Evolutionary conservation across 768 basidiomycete genomes (phyloP).

Genomic region (Pilatotrama ljubarskyi): DNA sequence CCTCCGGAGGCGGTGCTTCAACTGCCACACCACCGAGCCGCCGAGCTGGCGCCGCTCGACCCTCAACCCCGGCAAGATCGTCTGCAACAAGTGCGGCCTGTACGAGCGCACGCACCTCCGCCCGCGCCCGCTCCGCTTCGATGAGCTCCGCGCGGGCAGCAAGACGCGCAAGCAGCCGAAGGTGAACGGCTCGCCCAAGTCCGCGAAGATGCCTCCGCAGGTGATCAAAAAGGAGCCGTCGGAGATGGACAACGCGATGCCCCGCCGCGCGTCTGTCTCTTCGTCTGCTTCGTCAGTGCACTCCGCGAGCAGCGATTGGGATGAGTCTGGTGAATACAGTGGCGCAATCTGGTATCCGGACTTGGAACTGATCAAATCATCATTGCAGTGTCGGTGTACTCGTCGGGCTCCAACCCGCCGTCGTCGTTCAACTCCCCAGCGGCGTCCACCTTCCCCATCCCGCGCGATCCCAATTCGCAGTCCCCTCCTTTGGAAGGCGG

Average conservation of each 20-base stretch:
- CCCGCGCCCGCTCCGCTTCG: slow-evolving; percentile 80
- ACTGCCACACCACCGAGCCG: slow-evolving; percentile 90
- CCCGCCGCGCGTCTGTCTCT: slow-evolving; percentile 63
- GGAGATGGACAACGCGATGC: slow-evolving; percentile 37
- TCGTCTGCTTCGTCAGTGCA: slow-evolving; percentile 56
- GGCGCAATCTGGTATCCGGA: background rate
- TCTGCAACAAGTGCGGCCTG: slow-evolving; percentile 92
- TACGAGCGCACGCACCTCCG: slow-evolving; percentile 89
- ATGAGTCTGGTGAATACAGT: slow-evolving; percentile 63
- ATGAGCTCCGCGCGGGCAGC: slow-evolving; percentile 84
- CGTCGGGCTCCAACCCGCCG: slow-evolving; percentile 56
- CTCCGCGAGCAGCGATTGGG: slow-evolving; percentile 76
- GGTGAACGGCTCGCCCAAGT: slow-evolving; percentile 29
- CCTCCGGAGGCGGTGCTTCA: slow-evolving; percentile 84
- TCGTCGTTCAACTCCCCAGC: slow-evolving; percentile 72
- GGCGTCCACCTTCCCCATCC: slow-evolving; percentile 58
- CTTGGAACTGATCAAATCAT: slow-evolving; percentile 17
- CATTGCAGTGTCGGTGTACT: slow-evolving; percentile 43
- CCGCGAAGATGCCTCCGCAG: slow-evolving; percentile 35
- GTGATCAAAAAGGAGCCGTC: slow-evolving; percentile 65
- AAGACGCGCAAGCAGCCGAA: slow-evolving; percentile 67
- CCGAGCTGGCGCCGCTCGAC: slow-evolving; percentile 87
- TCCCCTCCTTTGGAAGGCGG: slow-evolving; percentile 48
- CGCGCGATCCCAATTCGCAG: slow-evolving; percentile 45
- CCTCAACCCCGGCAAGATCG: slow-evolving; percentile 88